Evolutionary conservation across 768 basidiomycete genomes (phyloP).

Genomic region (Russula griseocarnosa): DNA sequence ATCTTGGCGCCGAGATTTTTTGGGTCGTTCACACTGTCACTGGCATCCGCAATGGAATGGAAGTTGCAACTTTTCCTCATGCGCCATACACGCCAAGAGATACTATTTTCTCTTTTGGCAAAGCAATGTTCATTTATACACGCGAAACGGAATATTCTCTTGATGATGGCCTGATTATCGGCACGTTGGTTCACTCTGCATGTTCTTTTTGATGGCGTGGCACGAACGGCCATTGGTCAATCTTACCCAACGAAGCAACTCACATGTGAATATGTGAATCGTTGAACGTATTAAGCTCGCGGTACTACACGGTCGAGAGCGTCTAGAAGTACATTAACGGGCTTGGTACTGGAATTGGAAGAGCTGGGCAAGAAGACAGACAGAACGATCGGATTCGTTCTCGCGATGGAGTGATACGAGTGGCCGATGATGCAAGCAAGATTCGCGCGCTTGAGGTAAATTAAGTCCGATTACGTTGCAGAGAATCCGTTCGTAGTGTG

Average conservation of each 20-base stretch:
- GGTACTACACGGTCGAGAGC: constrained; percentile 1
- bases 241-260: constrained; percentile 5
- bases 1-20: constrained; percentile 7
- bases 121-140: neutral
- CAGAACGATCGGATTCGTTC: neutral
- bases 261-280: constrained; percentile 6
- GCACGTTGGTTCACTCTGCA: neutral
- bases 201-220: constrained; percentile 1
- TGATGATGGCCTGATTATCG: neutral
- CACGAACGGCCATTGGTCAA: neutral
- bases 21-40: neutral
- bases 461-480: constrained; percentile 17
- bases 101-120: constrained; percentile 4
- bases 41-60: neutral
- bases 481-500: neutral
- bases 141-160: neutral
- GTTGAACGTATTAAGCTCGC: neutral
- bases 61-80: neutral
- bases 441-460: constrained; percentile 1
- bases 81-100: constrained; percentile 10
- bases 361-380: neutral
- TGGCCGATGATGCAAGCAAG: constrained; percentile 8
- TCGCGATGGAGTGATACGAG: constrained; percentile 5
- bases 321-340: constrained; percentile 6
- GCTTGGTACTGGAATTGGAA: neutral